A percentile compares a stretch with the other conserved stretches of the same genome.
These are phyloP conservation scores for Acanthamoeba royreba DNA, from an alignment of 208 protist species.

Conservation along the genomic window DNA sequence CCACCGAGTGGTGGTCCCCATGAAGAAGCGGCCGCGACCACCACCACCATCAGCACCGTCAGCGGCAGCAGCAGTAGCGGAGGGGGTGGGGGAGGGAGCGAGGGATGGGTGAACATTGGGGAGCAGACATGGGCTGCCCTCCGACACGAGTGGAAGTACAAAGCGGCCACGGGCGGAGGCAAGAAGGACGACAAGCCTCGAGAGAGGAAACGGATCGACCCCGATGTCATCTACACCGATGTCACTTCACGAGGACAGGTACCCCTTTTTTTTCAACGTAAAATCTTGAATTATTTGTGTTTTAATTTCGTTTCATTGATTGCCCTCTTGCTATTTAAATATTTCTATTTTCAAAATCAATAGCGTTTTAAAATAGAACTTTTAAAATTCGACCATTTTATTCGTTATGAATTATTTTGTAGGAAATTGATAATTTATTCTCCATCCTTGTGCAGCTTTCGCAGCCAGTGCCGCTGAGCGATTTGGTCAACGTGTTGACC, in stretches of 20 bases:
- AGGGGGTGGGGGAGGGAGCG: not conserved
- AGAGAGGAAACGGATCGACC: not conserved
- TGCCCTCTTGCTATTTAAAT: not conserved
- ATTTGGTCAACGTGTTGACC: conserved; percentile 40
- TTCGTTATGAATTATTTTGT: too few species aligned
- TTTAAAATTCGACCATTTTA: too few species aligned
- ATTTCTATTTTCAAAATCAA: too few species aligned
- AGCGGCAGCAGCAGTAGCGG: too few species aligned
- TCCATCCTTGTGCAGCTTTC: not conserved
- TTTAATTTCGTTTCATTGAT: not conserved
- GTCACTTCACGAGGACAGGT: conserved; percentile 42
- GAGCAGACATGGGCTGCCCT: conserved; percentile 43
- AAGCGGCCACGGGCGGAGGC: not conserved
- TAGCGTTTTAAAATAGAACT: too few species aligned
- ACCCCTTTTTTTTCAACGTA: too few species aligned
- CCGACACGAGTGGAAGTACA: conserved; percentile 43
- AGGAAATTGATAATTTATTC: too few species aligned
- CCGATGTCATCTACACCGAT: conserved; percentile 9
- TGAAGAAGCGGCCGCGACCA: too few species aligned
- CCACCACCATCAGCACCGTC: too few species aligned
- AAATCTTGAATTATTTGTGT: too few species aligned
- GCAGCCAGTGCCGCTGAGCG: conserved; percentile 9
- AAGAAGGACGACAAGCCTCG: not conserved
- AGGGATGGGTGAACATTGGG: conserved; percentile 42
- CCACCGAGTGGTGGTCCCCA: too few species aligned